Conservation (phyloP, 345 rosid species). For the Populus ilicifolia region DNA sequence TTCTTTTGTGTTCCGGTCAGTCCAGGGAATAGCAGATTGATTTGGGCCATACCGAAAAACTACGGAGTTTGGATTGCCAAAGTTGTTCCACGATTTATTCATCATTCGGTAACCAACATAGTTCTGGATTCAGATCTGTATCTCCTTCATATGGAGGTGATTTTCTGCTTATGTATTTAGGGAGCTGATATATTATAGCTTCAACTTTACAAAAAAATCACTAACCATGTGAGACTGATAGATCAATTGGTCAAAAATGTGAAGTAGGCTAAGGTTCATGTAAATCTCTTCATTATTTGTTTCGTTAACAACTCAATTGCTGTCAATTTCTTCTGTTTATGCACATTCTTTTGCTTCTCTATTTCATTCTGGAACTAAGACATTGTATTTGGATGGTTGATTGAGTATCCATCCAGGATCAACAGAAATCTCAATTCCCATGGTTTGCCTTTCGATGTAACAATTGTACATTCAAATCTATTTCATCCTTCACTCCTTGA, state of each 20-base stretch:
- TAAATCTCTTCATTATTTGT: no score
- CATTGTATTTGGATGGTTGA: neutral
- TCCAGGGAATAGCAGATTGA: constrained; percentile 82
- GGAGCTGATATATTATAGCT: no score
- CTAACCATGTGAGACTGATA: neutral
- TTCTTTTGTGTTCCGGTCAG: constrained; percentile 87
- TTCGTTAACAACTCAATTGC: no score
- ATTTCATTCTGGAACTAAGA: no score
- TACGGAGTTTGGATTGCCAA: constrained; percentile 60
- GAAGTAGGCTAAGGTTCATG: neutral
- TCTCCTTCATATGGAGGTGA: constrained; percentile 86
- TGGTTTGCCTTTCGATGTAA: neutral
- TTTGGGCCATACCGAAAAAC: constrained; percentile 76
- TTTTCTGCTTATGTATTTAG: neutral
- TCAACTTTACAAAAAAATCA: no score
- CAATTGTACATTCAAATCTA: neutral
- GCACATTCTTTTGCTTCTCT: no score
- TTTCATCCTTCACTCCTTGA: neutral
- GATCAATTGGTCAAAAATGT: neutral
- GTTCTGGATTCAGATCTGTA: constrained; percentile 86
- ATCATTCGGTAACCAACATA: constrained; percentile 66
- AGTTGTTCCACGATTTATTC: constrained; percentile 76
- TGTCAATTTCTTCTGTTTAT: no score
- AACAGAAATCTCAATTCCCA: neutral
- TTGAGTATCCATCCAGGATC: neutral